Conservation (phyloP, 345 rosid species). For the Sapria himalayana region DNA sequence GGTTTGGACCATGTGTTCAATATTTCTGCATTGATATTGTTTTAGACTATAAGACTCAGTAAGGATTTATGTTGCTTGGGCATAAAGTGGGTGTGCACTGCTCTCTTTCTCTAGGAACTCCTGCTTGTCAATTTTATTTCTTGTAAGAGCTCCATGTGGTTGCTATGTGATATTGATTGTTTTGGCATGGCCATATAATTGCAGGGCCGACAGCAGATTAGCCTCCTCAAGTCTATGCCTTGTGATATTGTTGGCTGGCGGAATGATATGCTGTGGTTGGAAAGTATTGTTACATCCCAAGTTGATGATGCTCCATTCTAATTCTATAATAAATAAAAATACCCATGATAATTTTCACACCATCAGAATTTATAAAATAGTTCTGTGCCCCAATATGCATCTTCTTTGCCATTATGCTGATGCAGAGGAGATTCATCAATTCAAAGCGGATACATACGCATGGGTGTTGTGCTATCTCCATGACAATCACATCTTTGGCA, state of each 20-base stretch:
- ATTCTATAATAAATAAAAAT: too few relatives aligned
- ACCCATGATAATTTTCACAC: too few relatives aligned
- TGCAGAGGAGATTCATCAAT: too few relatives aligned
- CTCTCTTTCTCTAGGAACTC: slow-evolving; percentile 9
- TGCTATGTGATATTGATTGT: slow-evolving; percentile 30
- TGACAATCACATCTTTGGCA: too few relatives aligned
- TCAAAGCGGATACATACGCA: too few relatives aligned
- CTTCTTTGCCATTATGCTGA: too few relatives aligned
- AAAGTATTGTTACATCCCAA: slow-evolving; percentile 36
- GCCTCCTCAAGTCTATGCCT: slow-evolving; percentile 36
- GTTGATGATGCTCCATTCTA: too few relatives aligned
- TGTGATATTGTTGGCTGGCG: slow-evolving; percentile 59
- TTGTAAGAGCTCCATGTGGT: slow-evolving; percentile 15
- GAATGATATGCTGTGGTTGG: slow-evolving; percentile 62
- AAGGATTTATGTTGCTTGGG: slow-evolving; percentile 10
- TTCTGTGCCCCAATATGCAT: too few relatives aligned
- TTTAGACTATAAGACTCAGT: slow-evolving; percentile 8
- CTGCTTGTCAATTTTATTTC: slow-evolving; percentile 11
- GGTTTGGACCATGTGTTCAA: slow-evolving; percentile 7
- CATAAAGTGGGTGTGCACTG: slow-evolving; percentile 8
- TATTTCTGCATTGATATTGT: slow-evolving; percentile 2
- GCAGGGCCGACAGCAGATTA: slow-evolving; percentile 57
- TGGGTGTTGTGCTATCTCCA: too few relatives aligned
- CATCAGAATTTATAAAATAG: too few relatives aligned
- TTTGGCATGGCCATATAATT: slow-evolving; percentile 63